Percentiles rank a stretch among this genome's conserved stretches.
Evolutionary conservation across 331 rosid genomes (phyloP).

Genomic region (Acacia pycnantha): DNA sequence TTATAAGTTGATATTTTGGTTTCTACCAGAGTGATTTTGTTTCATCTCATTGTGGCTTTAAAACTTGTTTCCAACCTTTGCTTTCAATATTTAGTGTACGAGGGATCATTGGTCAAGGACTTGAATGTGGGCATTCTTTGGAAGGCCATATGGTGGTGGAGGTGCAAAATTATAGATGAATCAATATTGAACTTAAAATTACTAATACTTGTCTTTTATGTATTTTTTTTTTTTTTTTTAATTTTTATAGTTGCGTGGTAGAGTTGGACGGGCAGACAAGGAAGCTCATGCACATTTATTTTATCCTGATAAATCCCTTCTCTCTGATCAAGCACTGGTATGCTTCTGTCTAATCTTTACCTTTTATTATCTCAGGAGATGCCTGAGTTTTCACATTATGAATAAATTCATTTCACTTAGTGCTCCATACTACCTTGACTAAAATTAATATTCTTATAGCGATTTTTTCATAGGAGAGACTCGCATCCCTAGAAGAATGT

Average conservation of each 20-base stretch:
- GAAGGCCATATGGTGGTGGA: slow-evolving; percentile 1
- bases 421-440: slow-evolving; percentile 4
- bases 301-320: slow-evolving; percentile 76
- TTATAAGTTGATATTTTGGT: background rate
- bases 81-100: background rate
- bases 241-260: slow-evolving; percentile 82
- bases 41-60: background rate
- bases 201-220: background rate
- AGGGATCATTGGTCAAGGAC: background rate
- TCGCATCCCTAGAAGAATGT: slow-evolving; percentile 89
- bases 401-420: background rate
- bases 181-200: slow-evolving; percentile 7
- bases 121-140: background rate
- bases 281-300: slow-evolving; percentile 92
- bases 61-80: background rate
- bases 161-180: background rate
- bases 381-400: slow-evolving; percentile 10
- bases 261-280: slow-evolving; percentile 97
- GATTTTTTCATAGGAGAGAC: slow-evolving; percentile 72
- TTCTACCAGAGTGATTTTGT: slow-evolving; percentile 21
- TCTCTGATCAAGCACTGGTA: slow-evolving; percentile 88
- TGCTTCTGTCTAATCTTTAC: slow-evolving; percentile 28
- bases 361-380: slow-evolving; percentile 14
- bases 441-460: slow-evolving; percentile 38
- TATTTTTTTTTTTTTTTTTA: background rate